Conservation (phyloP, 768 basidiomycete genomes). For the Termitomyces sp. region DNA sequence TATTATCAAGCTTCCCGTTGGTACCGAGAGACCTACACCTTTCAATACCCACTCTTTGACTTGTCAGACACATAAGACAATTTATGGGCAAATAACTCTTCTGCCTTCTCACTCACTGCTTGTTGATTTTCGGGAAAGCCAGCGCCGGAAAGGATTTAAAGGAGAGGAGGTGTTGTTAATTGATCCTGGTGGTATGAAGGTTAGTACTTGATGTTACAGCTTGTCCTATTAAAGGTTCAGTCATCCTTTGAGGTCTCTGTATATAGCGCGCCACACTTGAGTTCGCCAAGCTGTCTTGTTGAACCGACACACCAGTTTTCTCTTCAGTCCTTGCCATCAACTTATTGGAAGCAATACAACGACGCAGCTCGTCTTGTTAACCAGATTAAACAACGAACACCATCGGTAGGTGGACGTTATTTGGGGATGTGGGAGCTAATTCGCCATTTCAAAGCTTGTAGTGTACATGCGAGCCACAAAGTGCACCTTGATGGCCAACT, state of each 20-base stretch:
- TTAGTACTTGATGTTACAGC: conserved; percentile 12
- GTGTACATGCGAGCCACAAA: conserved; percentile 31
- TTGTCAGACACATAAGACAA: conserved; percentile 40
- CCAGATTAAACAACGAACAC: conserved; percentile 46
- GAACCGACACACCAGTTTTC: conserved; percentile 32
- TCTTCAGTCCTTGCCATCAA: conserved; percentile 30
- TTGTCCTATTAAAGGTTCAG: not conserved
- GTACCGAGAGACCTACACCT: conserved; percentile 29
- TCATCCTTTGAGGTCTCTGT: conserved; percentile 30
- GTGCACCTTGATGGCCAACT: conserved; percentile 48
- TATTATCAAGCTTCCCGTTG: conserved; percentile 20
- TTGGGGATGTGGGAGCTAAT: not conserved
- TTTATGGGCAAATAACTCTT: conserved; percentile 42
- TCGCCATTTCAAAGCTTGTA: conserved; percentile 28
- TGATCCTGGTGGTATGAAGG: conserved; percentile 31
- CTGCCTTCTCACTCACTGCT: conserved; percentile 43
- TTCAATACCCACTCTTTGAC: conserved; percentile 29
- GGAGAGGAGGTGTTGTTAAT: conserved; percentile 43
- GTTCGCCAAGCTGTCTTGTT: conserved; percentile 41
- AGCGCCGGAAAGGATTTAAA: conserved; percentile 37
- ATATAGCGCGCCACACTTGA: conserved; percentile 44
- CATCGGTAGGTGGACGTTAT: conserved; percentile 30
- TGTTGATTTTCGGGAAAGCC: conserved; percentile 52
- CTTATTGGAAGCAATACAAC: conserved; percentile 40
- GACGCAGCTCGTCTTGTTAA: conserved; percentile 38